These are phyloP conservation scores for Aspergillus pseudoterreus DNA, from an alignment of 2,329 filamentous ascomycete species.

Conservation along the genomic window DNA sequence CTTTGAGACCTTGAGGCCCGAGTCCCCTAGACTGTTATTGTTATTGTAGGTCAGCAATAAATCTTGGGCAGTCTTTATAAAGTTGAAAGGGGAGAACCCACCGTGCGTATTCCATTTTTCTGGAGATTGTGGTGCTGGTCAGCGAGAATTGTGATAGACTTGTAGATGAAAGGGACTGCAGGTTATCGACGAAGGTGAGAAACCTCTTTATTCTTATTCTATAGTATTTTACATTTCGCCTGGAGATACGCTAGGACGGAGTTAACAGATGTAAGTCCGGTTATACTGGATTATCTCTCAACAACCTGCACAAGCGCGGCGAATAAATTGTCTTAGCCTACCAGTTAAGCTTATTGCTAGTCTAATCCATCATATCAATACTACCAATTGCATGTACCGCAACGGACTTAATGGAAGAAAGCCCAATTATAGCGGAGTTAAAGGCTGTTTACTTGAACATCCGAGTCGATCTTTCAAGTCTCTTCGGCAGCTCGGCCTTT, in stretches of 20 bases:
- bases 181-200: background rate
- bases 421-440: background rate
- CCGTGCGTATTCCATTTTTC: slow-evolving; percentile 1
- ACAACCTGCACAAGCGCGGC: background rate
- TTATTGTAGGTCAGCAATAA: background rate
- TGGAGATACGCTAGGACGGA: background rate
- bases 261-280: background rate
- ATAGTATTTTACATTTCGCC: background rate
- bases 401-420: background rate
- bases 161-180: background rate
- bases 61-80: background rate
- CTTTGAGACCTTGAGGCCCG: slow-evolving; percentile 54
- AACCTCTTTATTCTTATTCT: background rate
- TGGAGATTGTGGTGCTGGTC: background rate
- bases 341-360: background rate
- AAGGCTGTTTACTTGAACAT: background rate
- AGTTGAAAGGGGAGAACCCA: background rate
- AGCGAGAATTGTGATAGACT: background rate
- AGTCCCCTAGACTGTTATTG: slow-evolving; percentile 43
- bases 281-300: background rate
- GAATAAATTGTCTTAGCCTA: background rate
- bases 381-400: background rate
- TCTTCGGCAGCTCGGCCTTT: background rate
- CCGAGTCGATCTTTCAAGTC: background rate
- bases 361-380: background rate